Conservation (phyloP, 179 eudicot species). For the Silene coronaria region DNA sequence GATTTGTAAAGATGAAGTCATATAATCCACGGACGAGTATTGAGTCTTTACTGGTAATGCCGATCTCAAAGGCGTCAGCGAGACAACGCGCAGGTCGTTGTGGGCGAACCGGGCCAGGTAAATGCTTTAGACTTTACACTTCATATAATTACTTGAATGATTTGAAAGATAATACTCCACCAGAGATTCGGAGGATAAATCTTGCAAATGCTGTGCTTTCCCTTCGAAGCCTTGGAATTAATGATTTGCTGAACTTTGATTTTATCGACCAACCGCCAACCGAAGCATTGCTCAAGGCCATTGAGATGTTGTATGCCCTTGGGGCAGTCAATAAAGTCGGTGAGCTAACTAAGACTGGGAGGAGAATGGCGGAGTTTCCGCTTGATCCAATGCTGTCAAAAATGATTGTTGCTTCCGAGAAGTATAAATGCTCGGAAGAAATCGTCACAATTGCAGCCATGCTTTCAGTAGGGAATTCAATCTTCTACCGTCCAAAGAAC, state of each 20-base stretch:
- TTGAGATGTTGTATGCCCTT: conserved; percentile 60
- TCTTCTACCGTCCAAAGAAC: conserved; percentile 75
- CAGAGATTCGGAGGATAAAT: conserved; percentile 73
- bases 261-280: conserved; percentile 86
- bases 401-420: conserved; percentile 79
- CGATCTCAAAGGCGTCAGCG: conserved; percentile 82
- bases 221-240: conserved; percentile 76
- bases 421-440: conserved; percentile 67
- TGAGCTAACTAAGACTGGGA: conserved; percentile 71
- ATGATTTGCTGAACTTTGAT: conserved; percentile 65
- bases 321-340: conserved; percentile 72
- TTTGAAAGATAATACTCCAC: conserved; percentile 70
- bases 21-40: conserved; percentile 77
- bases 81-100: conserved; percentile 77
- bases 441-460: conserved; percentile 69
- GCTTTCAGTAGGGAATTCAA: conserved; percentile 74
- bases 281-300: conserved; percentile 67
- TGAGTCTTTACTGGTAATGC: conserved; percentile 67
- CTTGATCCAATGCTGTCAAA: conserved; percentile 82
- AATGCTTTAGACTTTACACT: conserved; percentile 65
- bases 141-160: conserved; percentile 58
- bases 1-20: conserved; percentile 73
- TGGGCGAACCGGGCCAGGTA: conserved; percentile 87
- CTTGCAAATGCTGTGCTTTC: conserved; percentile 74
- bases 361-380: conserved; percentile 88